These are phyloP conservation scores for Biscutella laevigata DNA, from an alignment of 441 rosid species.

Conservation along the genomic window DNA sequence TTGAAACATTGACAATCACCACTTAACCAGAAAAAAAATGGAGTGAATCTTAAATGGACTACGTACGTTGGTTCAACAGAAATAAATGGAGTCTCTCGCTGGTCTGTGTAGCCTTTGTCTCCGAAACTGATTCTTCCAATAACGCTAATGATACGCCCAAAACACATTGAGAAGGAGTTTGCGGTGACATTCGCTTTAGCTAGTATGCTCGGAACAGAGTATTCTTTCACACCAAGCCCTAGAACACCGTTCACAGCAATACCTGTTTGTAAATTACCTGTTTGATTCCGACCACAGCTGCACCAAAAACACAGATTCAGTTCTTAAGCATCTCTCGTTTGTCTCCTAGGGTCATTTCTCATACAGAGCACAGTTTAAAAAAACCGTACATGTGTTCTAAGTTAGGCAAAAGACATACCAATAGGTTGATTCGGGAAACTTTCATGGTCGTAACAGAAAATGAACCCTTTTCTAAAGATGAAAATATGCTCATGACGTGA, in stretches of 20 bases:
- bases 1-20: too few species aligned
- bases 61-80: slow-evolving; percentile 44
- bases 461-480: not conserved
- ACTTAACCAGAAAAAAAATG: too few species aligned
- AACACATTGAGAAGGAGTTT: slow-evolving; percentile 90
- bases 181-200: slow-evolving; percentile 52
- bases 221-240: slow-evolving; percentile 65
- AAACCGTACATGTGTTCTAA: not conserved
- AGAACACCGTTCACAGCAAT: slow-evolving; percentile 74
- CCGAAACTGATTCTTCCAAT: slow-evolving; percentile 86
- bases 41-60: slow-evolving; percentile 22
- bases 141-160: slow-evolving; percentile 32
- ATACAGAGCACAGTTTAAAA: not conserved
- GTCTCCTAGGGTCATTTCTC: slow-evolving; percentile 5
- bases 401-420: slow-evolving; percentile 2
- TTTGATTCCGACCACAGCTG: slow-evolving; percentile 74
- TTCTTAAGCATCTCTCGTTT: slow-evolving; percentile 25
- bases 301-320: slow-evolving; percentile 16
- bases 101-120: slow-evolving; percentile 66
- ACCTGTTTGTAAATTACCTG: slow-evolving; percentile 55
- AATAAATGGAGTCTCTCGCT: slow-evolving; percentile 63
- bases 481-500: not conserved
- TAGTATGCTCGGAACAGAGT: slow-evolving; percentile 79
- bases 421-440: too few species aligned
- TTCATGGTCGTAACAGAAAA: too few species aligned